Conservation (phyloP, 306 rosid genomes). For the Casuarina glauca region DNA sequence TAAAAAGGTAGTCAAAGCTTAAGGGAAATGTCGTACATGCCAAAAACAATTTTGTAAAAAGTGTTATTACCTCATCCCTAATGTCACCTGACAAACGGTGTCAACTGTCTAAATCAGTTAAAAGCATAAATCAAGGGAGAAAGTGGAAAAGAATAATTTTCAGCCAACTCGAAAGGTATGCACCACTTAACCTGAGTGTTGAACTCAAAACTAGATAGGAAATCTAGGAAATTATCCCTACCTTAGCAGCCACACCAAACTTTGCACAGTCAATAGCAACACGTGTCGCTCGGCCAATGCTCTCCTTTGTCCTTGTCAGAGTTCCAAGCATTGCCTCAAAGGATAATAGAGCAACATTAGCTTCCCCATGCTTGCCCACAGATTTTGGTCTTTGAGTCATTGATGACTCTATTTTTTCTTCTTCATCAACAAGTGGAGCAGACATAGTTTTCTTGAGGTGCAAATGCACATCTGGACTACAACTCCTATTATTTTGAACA, state of each 20-base stretch:
- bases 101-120: background rate
- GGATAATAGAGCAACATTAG: slow-evolving; percentile 65
- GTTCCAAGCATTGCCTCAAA: slow-evolving; percentile 81
- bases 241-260: slow-evolving; percentile 84
- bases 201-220: slow-evolving; percentile 1
- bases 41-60: background rate
- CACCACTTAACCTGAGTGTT: background rate
- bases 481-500: slow-evolving; percentile 68
- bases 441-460: slow-evolving; percentile 46
- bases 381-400: slow-evolving; percentile 56
- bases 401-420: slow-evolving; percentile 47
- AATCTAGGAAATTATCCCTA: slow-evolving; percentile 28
- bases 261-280: slow-evolving; percentile 93
- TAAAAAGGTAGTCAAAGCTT: background rate
- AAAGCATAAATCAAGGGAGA: slow-evolving; percentile 1
- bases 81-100: background rate
- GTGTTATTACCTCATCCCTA: slow-evolving; percentile 1
- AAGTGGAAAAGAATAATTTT: slow-evolving; percentile 1
- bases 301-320: slow-evolving; percentile 89
- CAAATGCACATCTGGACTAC: slow-evolving; percentile 76
- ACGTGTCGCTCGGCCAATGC: slow-evolving; percentile 96
- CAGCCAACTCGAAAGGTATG: background rate
- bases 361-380: slow-evolving; percentile 61
- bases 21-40: background rate
- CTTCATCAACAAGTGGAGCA: slow-evolving; percentile 40